Percentiles rank a stretch among this genome's conserved stretches.
phyloP scores from a whole-genome alignment of 352 stramenopile genomes.

The Elongisporangium anandrum region DNA sequence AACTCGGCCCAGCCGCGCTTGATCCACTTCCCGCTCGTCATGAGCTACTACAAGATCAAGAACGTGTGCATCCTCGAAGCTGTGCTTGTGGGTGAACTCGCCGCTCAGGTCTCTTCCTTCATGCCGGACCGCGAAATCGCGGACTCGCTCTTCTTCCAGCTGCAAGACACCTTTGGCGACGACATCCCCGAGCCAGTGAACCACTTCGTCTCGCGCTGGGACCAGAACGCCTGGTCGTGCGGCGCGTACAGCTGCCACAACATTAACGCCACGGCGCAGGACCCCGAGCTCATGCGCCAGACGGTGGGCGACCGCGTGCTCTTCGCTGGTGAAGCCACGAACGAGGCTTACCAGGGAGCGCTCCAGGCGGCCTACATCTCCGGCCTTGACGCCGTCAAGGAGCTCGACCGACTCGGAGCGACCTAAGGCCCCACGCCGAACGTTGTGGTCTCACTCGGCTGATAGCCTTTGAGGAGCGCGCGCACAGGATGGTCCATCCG shows the following conservation, averaged over 20 bases:
- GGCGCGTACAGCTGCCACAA: constrained; percentile 66
- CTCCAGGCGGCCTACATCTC: constrained; percentile 64
- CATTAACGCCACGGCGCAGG: constrained; percentile 49
- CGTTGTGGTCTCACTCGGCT: not conserved
- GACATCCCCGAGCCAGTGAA: constrained; percentile 28
- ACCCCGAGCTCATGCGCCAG: constrained; percentile 45
- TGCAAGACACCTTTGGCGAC: constrained; percentile 38
- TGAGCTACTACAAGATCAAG: constrained; percentile 60
- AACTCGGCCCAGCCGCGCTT: constrained; percentile 10
- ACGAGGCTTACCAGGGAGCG: constrained; percentile 62
- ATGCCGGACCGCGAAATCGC: constrained; percentile 43
- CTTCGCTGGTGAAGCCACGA: constrained; percentile 68
- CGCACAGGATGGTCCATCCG: not conserved
- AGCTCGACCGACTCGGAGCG: constrained; percentile 2
- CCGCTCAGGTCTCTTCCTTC: constrained; percentile 28
- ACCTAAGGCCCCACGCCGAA: not conserved
- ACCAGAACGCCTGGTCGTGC: constrained; percentile 44
- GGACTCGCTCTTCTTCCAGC: constrained; percentile 31
- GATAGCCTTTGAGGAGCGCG: not conserved
- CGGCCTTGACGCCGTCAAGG: constrained; percentile 24
- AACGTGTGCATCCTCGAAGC: constrained; percentile 47
- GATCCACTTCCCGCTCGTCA: constrained; percentile 50
- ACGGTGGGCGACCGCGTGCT: constrained; percentile 33
- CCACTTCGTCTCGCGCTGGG: constrained; percentile 62
- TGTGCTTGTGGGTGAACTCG: constrained; percentile 41